Evolutionary conservation across 1,284 basidiomycete species (phyloP), one percentile per base, ranked within the genome.

Genomic region (Butyriboletus pseudospeciosus): DNA sequence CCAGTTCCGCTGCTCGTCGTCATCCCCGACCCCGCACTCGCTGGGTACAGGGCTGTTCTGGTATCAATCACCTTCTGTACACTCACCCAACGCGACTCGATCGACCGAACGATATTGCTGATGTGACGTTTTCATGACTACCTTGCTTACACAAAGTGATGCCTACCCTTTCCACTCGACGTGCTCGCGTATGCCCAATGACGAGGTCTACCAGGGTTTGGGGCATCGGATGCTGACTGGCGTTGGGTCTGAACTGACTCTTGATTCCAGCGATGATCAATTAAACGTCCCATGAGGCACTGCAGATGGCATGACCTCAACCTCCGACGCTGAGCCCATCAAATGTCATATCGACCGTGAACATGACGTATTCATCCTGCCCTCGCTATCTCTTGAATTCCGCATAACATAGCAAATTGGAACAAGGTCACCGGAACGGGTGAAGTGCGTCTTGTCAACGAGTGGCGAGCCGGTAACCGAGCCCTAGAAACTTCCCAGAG

Each of bases 131-230:
- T 40, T 14, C 12, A 7, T 14, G 43, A 20, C n/a, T 7, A 6
- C 26, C 17, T 6, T 28, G 10, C 7, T 26, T 42, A 16, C 23
- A 42, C 40, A 14, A 5, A 16, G 0, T 23, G 10, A 26, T 16
- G 14, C 9, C 9, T 12, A n/a, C 10, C 17, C 16, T 28, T 28
- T n/a, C 43, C 20, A 20, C 20, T 10, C 28, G n/a, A 36, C 2
- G 14, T 4, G 28, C 13, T 12, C 23, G 14, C 46, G 20, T 26
- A 26, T 25, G 34, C 48, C 32, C 23, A 30, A 36, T 16, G 36
- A 40, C 25, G 20, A 12, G 8, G 12, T 37, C 35, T 38, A 16
- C 26, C 17, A 47, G 60, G 51, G 57, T n/a, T 49, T 39, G 56
- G 56, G 56, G 54, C 36, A 47, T 23, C 39, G 13, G 8, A 16